Evolutionary conservation across 805 yeast genomes (phyloP).

Genomic region (Myxozyma nipponensis): DNA sequence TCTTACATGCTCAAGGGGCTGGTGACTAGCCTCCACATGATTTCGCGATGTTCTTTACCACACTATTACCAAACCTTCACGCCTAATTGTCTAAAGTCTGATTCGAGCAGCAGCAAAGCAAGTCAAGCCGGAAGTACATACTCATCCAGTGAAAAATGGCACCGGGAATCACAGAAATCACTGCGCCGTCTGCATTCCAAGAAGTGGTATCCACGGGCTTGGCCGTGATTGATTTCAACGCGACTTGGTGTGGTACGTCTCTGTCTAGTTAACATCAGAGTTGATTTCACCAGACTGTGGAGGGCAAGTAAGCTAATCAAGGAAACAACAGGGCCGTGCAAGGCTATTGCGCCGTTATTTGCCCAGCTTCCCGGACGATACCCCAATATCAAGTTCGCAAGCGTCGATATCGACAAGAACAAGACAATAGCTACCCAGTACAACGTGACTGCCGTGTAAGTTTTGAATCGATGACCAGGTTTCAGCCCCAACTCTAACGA

Average conservation of each 20-base stretch:
- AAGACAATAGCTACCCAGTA: constrained; percentile 5
- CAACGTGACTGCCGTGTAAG: constrained; percentile 16
- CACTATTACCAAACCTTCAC: too few species aligned
- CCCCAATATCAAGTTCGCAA: constrained; percentile 12
- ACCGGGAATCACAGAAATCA: constrained; percentile 1
- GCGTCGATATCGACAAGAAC: constrained; percentile 17
- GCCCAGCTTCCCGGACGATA: constrained; percentile 5
- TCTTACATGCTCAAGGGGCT: too few species aligned
- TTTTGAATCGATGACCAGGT: not conserved
- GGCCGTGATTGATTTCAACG: constrained; percentile 18
- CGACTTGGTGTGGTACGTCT: constrained; percentile 20
- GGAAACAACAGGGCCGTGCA: constrained; percentile 17
- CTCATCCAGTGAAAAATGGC: not conserved
- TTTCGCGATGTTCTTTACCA: too few species aligned
- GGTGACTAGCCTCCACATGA: too few species aligned
- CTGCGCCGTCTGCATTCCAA: not conserved
- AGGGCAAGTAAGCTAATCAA: too few species aligned
- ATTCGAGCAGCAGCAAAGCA: too few species aligned
- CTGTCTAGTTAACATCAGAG: too few species aligned
- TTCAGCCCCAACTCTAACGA: not conserved
- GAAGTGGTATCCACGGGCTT: not conserved
- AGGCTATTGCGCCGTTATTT: constrained; percentile 16
- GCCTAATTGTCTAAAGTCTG: too few species aligned
- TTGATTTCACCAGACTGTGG: too few species aligned
- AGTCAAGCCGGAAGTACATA: too few species aligned